These are phyloP conservation scores for Neofusicoccum sp. DNA, from an alignment of 2,329 filamentous ascomycete species.

Conservation along the genomic window DNA sequence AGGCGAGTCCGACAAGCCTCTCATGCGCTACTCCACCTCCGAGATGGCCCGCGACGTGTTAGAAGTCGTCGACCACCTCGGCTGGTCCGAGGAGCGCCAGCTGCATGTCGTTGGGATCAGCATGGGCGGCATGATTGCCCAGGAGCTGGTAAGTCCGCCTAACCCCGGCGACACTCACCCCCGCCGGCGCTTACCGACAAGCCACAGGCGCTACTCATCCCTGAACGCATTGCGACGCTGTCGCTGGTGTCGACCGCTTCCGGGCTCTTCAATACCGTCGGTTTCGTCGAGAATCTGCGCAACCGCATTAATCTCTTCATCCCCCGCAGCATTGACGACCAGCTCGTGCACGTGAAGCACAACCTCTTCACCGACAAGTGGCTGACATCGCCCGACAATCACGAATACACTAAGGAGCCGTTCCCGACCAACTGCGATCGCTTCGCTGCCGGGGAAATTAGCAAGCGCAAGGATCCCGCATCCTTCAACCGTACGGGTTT, in stretches of 20 bases:
- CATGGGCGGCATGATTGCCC: constrained; percentile 90
- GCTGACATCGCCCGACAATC: constrained; percentile 59
- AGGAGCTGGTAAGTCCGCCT: constrained; percentile 62
- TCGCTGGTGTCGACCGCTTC: constrained; percentile 52
- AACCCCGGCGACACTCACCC: not conserved
- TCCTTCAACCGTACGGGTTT: constrained; percentile 67
- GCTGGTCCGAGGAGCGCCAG: constrained; percentile 61
- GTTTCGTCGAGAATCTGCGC: constrained; percentile 64
- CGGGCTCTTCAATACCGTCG: constrained; percentile 46
- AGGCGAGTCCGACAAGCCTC: constrained; percentile 74
- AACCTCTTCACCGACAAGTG: constrained; percentile 66
- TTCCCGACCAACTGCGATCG: constrained; percentile 80
- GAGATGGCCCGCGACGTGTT: constrained; percentile 80
- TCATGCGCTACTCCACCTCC: constrained; percentile 74
- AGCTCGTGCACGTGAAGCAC: constrained; percentile 62
- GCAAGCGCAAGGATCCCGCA: constrained; percentile 62
- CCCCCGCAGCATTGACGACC: constrained; percentile 67
- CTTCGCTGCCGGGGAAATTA: constrained; percentile 75
- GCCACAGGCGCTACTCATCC: constrained; percentile 40
- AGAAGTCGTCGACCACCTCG: constrained; percentile 67
- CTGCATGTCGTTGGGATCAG: constrained; percentile 74
- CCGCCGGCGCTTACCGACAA: constrained; percentile 20
- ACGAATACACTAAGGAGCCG: constrained; percentile 34
- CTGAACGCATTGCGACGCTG: constrained; percentile 49
- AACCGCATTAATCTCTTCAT: constrained; percentile 56